A percentile compares a stretch with the other conserved stretches of the same genome.
Conservation (phyloP, 2,329 filamentous ascomycete genomes). For the Emmonsia crescens region DNA sequence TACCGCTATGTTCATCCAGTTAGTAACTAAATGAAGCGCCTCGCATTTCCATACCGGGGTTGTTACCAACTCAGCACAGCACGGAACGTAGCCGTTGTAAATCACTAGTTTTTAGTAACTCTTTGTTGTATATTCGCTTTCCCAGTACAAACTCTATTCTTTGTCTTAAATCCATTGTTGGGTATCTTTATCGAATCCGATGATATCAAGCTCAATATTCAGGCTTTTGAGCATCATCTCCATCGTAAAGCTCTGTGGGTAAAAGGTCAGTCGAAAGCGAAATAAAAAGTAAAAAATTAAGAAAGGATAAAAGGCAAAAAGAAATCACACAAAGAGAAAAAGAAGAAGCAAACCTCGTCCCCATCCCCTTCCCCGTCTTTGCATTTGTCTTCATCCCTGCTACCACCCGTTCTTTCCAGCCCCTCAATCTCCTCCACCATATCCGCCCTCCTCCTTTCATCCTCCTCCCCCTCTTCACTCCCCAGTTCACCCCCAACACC, state of each 20-base stretch:
- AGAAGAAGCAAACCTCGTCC: conserved; percentile 30
- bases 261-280: conserved; percentile 3
- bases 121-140: background rate
- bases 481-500: conserved; percentile 25
- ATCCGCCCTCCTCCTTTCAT: conserved; percentile 27
- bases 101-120: background rate
- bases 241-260: conserved; percentile 52
- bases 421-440: conserved; percentile 33
- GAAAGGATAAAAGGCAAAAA: conserved; percentile 8
- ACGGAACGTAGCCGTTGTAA: background rate
- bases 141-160: background rate
- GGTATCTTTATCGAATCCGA: conserved; percentile 49
- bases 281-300: conserved; percentile 8
- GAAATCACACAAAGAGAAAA: background rate
- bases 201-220: conserved; percentile 51
- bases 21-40: background rate
- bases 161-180: conserved; percentile 45
- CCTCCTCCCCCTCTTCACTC: conserved; percentile 32
- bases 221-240: conserved; percentile 57
- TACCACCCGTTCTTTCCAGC: conserved; percentile 27
- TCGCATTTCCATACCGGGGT: background rate
- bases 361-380: conserved; percentile 23
- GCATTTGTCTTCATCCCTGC: conserved; percentile 20
- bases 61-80: background rate
- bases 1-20: background rate